Percentiles rank a stretch among this genome's conserved stretches.
These are phyloP conservation scores for Lentinula raphanica DNA, from an alignment of 768 basidiomycete species.

Conservation along the genomic window DNA sequence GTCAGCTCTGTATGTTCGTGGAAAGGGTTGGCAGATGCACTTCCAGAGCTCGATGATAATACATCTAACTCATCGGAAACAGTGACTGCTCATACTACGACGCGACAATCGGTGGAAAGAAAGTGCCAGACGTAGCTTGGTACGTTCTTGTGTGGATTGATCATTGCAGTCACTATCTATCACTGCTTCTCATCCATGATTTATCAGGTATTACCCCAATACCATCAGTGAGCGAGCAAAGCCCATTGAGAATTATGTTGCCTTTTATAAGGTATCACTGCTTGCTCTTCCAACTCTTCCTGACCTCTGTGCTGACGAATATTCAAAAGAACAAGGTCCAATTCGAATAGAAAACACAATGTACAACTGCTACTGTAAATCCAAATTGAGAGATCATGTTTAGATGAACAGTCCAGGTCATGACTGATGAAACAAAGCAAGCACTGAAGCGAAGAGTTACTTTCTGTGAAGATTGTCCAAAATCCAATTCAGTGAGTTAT, in stretches of 20 bases:
- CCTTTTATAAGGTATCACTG: conserved; percentile 66
- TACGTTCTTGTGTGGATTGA: conserved; percentile 21
- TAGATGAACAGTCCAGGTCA: too few relatives aligned
- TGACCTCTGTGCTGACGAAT: neutral
- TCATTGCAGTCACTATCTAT: neutral
- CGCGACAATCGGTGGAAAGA: conserved; percentile 41
- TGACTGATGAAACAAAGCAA: neutral
- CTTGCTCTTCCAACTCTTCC: neutral
- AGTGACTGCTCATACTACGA: conserved; percentile 48
- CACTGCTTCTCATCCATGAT: neutral
- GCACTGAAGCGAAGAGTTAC: too few relatives aligned
- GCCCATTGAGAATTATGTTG: conserved; percentile 60
- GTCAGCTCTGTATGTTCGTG: conserved; percentile 54
- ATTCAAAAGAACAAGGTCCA: conserved; percentile 32
- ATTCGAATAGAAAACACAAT: conserved; percentile 26
- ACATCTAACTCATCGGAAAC: neutral
- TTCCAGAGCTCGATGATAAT: neutral
- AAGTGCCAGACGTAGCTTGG: conserved; percentile 63
- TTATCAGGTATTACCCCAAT: conserved; percentile 61
- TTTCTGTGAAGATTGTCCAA: neutral
- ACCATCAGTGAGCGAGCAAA: conserved; percentile 50
- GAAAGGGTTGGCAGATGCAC: conserved; percentile 54
- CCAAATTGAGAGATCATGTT: too few relatives aligned
- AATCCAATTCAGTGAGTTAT: neutral
- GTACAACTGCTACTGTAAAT: too few relatives aligned